phyloP scores from a whole-genome alignment of 768 basidiomycete species.

The Baorangia bicolor region DNA sequence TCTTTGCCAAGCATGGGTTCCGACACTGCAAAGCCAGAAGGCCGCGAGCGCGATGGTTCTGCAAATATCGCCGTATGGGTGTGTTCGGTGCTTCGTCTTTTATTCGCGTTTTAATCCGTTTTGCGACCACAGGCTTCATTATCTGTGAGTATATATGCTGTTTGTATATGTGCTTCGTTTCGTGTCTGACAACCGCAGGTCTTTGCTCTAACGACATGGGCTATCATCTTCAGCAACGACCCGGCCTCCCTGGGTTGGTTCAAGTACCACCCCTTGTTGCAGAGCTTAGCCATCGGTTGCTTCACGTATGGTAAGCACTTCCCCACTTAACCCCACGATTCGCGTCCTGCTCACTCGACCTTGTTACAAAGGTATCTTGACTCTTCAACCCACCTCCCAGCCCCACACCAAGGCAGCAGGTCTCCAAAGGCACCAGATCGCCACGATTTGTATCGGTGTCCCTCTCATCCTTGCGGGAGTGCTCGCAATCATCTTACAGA shows the following conservation, averaged over 20 bases:
- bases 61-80: slow-evolving; percentile 40
- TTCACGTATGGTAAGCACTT: slow-evolving; percentile 58
- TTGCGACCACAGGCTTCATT: slow-evolving; percentile 12
- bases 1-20: slow-evolving; percentile 19
- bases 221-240: slow-evolving; percentile 42
- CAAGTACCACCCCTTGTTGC: slow-evolving; percentile 62
- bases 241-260: slow-evolving; percentile 58
- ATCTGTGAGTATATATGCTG: slow-evolving; percentile 10
- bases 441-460: slow-evolving; percentile 54
- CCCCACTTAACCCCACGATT: not conserved
- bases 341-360: not conserved
- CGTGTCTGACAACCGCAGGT: slow-evolving; percentile 33
- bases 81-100: slow-evolving; percentile 11
- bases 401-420: slow-evolving; percentile 66
- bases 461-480: slow-evolving; percentile 61
- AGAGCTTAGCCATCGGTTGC: slow-evolving; percentile 52
- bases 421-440: slow-evolving; percentile 65
- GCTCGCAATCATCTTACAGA: slow-evolving; percentile 61
- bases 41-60: slow-evolving; percentile 36
- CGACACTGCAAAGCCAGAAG: slow-evolving; percentile 35
- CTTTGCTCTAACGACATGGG: slow-evolving; percentile 45
- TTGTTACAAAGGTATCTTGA: slow-evolving; percentile 57
- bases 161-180: not conserved
- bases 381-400: slow-evolving; percentile 71
- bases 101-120: not conserved